phyloP scores from a whole-genome alignment of 1,284 basidiomycete genomes.

The Veloporphyrellus conicus region DNA sequence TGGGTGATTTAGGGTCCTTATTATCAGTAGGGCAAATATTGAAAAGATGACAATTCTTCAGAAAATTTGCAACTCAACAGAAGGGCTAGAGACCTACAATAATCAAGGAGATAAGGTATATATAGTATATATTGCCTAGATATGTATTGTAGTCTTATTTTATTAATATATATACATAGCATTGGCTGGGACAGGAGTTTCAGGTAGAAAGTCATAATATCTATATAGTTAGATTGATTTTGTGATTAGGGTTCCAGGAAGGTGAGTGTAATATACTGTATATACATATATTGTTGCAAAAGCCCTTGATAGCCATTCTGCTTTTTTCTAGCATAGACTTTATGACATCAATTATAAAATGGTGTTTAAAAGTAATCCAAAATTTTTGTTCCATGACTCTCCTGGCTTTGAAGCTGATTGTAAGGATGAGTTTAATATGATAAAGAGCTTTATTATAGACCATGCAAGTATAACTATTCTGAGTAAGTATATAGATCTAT shows the following conservation, averaged over 20 bases:
- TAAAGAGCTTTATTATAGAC: background rate
- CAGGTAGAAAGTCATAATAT: too few species aligned
- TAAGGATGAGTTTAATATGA: background rate
- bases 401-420: background rate
- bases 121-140: background rate
- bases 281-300: background rate
- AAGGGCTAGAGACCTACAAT: slow-evolving; percentile 6
- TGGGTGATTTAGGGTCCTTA: background rate
- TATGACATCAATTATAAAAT: too few species aligned
- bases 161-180: too few species aligned
- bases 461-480: background rate
- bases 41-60: slow-evolving; percentile 13
- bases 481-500: background rate
- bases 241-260: background rate
- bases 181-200: too few species aligned
- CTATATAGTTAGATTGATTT: background rate
- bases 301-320: background rate
- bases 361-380: too few species aligned
- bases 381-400: background rate
- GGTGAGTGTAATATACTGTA: background rate
- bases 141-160: background rate
- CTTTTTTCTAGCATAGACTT: background rate
- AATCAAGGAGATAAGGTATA: slow-evolving; percentile 1
- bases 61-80: slow-evolving; percentile 5
- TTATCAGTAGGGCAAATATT: slow-evolving; percentile 5